These are phyloP conservation scores for Geranium brycei DNA, from an alignment of 345 rosid genomes.

Conservation along the genomic window DNA sequence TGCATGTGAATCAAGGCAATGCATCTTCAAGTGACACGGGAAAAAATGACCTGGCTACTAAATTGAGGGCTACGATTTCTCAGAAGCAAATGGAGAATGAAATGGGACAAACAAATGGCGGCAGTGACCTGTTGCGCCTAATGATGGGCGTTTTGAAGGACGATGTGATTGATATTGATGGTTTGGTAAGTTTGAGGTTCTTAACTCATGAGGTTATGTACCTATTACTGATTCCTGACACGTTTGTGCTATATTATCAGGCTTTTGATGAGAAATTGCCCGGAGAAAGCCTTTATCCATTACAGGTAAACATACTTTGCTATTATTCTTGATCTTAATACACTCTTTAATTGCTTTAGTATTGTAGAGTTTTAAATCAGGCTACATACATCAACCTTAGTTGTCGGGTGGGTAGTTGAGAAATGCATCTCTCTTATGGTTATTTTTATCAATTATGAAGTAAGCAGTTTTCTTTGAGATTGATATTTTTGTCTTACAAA, in stretches of 20 bases:
- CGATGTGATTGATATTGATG: constrained; percentile 80
- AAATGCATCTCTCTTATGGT: too few species aligned
- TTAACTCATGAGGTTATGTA: constrained; percentile 2
- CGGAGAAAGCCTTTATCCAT: constrained; percentile 72
- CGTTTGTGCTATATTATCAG: constrained; percentile 24
- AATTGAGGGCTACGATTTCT: constrained; percentile 83
- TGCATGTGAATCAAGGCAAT: constrained; percentile 49
- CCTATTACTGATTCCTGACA: constrained; percentile 6
- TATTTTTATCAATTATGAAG: too few species aligned
- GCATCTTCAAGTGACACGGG: constrained; percentile 44
- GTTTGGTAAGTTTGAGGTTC: constrained; percentile 54
- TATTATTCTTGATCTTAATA: constrained; percentile 3
- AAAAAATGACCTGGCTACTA: constrained; percentile 78
- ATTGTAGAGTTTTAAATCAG: too few species aligned
- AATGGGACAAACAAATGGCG: constrained; percentile 64
- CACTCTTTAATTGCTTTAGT: background rate
- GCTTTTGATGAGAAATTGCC: constrained; percentile 78
- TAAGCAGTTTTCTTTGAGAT: too few species aligned
- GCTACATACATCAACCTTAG: too few species aligned
- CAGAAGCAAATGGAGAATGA: constrained; percentile 88
- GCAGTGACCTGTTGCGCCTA: constrained; percentile 65
- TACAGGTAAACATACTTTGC: constrained; percentile 44
- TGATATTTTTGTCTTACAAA: too few species aligned
- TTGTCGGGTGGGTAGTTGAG: too few species aligned
- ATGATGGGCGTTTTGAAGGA: constrained; percentile 81